Conservation (phyloP, 345 rosid species). For the Gossypium thurberi region DNA sequence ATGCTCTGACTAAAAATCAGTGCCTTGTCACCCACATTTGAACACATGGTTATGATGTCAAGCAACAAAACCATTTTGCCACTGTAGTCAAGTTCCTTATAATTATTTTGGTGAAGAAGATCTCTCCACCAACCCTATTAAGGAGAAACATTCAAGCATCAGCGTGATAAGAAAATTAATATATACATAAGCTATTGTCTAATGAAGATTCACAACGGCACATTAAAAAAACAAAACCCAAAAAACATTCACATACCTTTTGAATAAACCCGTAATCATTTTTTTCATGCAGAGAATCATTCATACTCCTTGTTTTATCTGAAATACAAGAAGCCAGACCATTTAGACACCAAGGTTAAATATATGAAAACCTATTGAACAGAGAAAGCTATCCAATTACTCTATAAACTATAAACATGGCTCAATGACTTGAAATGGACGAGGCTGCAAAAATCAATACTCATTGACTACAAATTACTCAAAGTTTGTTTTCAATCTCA, state of each 20-base stretch:
- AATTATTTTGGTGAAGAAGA: conserved; percentile 69
- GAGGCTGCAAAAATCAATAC: not conserved
- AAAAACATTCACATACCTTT: conserved; percentile 40
- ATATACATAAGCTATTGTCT: not conserved
- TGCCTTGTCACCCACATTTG: conserved; percentile 76
- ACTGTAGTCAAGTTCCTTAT: conserved; percentile 61
- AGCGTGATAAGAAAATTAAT: not conserved
- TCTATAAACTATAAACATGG: not conserved
- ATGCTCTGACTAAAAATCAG: conserved; percentile 98
- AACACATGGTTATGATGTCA: conserved; percentile 74
- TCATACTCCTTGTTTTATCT: conserved; percentile 53
- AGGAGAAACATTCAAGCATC: conserved; percentile 11
- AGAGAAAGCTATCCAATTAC: not conserved
- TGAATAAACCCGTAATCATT: conserved; percentile 53
- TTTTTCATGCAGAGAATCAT: conserved; percentile 46
- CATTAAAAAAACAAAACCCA: not conserved
- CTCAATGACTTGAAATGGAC: not conserved
- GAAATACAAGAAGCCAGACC: conserved; percentile 17
- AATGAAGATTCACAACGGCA: not conserved
- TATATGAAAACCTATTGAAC: conserved; percentile 2
- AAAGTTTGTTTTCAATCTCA: not conserved
- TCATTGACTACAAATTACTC: not conserved
- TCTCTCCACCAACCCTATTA: conserved; percentile 96
- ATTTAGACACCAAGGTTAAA: not conserved
- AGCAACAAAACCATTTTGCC: conserved; percentile 98